Evolutionary conservation across 805 yeast genomes (phyloP).

Genomic region (Tetrapisispora taiwanensis): DNA sequence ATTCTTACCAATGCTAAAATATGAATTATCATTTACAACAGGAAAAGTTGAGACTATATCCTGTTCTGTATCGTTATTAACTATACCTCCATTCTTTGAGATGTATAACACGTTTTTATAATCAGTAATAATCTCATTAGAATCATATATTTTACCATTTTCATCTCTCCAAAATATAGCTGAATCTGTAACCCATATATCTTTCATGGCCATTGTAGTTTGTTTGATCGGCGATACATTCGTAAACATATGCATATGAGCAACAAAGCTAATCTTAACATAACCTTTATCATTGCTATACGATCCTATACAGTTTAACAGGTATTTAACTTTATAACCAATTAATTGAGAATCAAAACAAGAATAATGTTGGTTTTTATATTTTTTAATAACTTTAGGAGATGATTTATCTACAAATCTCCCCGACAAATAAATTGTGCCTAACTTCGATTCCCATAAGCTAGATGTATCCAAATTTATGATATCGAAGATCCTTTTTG

Average conservation of each 20-base stretch:
- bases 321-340: not conserved
- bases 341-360: not conserved
- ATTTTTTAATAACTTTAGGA: not conserved
- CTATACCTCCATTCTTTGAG: not conserved
- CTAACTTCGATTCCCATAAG: not conserved
- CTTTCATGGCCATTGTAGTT: not conserved
- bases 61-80: slow-evolving; percentile 3
- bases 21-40: not conserved
- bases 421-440: not conserved
- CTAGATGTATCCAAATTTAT: too few species aligned
- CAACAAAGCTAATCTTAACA: slow-evolving; percentile 6
- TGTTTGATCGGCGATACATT: not conserved
- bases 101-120: not conserved
- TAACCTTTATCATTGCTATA: slow-evolving; percentile 7
- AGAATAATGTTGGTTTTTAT: not conserved
- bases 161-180: slow-evolving; percentile 11
- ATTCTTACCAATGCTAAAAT: not conserved
- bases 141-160: not conserved
- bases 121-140: too few species aligned
- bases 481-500: not conserved
- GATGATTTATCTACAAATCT: not conserved
- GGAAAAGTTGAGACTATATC: not conserved
- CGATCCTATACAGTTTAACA: slow-evolving; percentile 8
- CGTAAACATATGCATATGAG: slow-evolving; percentile 3
- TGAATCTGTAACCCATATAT: slow-evolving; percentile 2